Evolutionary conservation across 345 rosid genomes (phyloP).

Genomic region (Murraya koenigii): DNA sequence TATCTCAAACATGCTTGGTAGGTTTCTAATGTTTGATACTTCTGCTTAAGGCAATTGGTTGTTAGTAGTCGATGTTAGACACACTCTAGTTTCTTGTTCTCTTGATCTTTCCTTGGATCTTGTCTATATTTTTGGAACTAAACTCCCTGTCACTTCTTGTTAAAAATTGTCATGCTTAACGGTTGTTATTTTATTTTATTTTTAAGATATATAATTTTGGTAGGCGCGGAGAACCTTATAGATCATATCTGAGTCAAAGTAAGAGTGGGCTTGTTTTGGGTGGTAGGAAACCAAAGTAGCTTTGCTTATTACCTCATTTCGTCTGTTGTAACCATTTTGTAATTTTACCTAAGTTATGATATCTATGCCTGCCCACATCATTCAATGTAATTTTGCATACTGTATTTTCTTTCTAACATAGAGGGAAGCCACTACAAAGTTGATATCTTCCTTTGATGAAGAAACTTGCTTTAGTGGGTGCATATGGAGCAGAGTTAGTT

Average conservation of each 20-base stretch:
- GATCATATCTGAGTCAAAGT: no score
- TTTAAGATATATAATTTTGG: no score
- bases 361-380: neutral
- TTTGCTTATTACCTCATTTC: neutral
- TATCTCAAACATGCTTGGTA: slow-evolving; percentile 88
- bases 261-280: no score
- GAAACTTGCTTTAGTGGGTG: neutral
- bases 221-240: no score
- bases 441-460: neutral
- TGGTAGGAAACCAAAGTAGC: no score
- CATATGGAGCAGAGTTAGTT: neutral
- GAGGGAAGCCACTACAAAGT: neutral
- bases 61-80: neutral
- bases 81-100: neutral
- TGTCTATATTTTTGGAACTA: neutral
- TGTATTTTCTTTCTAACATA: neutral
- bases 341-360: neutral
- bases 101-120: neutral
- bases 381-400: neutral
- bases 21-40: neutral
- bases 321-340: neutral
- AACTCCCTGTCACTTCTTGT: no score
- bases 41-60: neutral
- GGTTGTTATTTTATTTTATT: no score
- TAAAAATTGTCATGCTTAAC: no score